Evolutionary conservation across 345 rosid genomes (phyloP), one percentile per base, ranked within the genome.

Genomic region (Aegle marmelos): DNA sequence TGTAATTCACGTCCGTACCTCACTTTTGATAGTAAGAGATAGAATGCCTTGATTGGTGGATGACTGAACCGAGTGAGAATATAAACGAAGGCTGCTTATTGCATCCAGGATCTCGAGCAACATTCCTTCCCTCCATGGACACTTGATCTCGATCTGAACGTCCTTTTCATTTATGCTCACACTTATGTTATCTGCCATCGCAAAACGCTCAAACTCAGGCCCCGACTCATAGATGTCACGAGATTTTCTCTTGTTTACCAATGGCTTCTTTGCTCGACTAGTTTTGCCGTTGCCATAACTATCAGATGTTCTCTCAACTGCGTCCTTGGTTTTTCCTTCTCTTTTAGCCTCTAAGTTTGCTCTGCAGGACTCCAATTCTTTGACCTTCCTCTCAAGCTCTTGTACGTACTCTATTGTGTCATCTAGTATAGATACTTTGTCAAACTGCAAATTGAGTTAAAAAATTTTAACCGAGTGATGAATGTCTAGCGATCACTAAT

Each of bases 71-170:
- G 97, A 87, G 79, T 90, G 91, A 53, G 92, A 92, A 88, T 97
- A 98, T 74, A 97, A 72, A 69, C 80, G 83, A 73, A 91, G 90
- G 81, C 75, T 79, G 87, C 89, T 87, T 39, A 85, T 75, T 59
- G 83, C 93, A 83, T 90, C 95, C 87, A 96, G 87, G 61, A 94
- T 86, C 86, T 90, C 94, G 6, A 96, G 87, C 84, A 96, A 79
- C 68, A 92, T 57, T 53, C 98, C 95, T 74, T 96, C 99, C 84
- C 87, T 89, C 94, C 92, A 94, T n/a, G 80, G 80, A 84, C 98
- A 90, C 73, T 82, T 85, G 36, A 96, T 81, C 80, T 93, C 95
- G 28, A 94, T 91, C 75, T 82, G 54, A 76, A 91, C 90, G 68
- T 88, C 92, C 61, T 83, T 83, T 11, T 89, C 90, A 11, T 80